A percentile compares a stretch with the other conserved stretches of the same genome.
phyloP scores from a whole-genome alignment of 768 basidiomycete species.

The Melanogaster broomeanus region DNA sequence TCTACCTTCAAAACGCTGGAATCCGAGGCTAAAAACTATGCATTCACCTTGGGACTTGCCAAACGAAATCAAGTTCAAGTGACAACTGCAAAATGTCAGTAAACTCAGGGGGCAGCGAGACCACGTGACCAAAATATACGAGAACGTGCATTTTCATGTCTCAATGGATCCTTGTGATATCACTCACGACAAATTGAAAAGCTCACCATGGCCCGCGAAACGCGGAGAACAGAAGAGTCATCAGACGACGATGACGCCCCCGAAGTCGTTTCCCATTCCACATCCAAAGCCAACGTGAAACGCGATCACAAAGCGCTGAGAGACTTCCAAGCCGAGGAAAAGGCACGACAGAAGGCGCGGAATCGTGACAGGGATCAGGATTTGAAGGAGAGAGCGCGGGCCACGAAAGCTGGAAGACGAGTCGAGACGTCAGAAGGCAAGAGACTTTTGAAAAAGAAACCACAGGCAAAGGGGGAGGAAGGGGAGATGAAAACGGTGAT shows the following conservation, averaged over 20 bases:
- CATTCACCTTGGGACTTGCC: too few relatives aligned
- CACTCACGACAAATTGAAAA: background rate
- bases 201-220: constrained; percentile 20
- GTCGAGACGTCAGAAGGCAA: constrained; percentile 16
- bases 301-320: constrained; percentile 38
- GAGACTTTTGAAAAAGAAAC: constrained; percentile 5
- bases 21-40: too few relatives aligned
- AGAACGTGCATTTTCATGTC: too few relatives aligned
- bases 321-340: constrained; percentile 38
- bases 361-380: constrained; percentile 51
- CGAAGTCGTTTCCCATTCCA: constrained; percentile 48
- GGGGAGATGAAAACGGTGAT: constrained; percentile 27
- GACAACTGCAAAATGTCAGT: too few relatives aligned
- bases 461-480: constrained; percentile 9
- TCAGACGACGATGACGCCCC: constrained; percentile 48
- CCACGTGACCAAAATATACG: too few relatives aligned
- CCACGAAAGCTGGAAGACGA: constrained; percentile 10
- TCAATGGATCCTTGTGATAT: too few relatives aligned
- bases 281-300: constrained; percentile 45
- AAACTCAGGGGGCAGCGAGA: too few relatives aligned
- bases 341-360: constrained; percentile 42
- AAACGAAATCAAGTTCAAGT: too few relatives aligned
- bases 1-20: too few relatives aligned
- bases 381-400: constrained; percentile 49
- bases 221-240: constrained; percentile 8